Conservation (phyloP, 2,329 filamentous ascomycete genomes). For the Coniochaeta sp. region DNA sequence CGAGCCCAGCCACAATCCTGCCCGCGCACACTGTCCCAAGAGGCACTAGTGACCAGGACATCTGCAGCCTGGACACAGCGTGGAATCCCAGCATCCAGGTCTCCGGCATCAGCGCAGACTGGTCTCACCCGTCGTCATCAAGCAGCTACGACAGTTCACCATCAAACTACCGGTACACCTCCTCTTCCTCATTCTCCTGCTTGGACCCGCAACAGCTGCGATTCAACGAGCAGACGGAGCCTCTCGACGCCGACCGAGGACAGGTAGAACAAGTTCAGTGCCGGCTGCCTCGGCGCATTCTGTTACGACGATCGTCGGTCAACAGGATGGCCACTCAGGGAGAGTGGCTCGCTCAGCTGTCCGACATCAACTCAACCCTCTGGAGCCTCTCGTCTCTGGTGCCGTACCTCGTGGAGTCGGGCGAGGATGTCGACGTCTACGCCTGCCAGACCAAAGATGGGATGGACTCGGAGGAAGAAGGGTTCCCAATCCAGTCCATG, state of each 20-base stretch:
- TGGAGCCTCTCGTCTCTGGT: constrained; percentile 28
- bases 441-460: constrained; percentile 10
- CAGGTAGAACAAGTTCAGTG: background rate
- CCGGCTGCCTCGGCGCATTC: constrained; percentile 13
- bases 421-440: constrained; percentile 8
- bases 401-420: constrained; percentile 18
- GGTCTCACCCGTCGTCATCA: background rate
- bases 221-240: background rate
- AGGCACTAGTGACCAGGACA: background rate
- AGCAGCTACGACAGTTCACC: background rate
- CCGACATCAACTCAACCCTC: constrained; percentile 28
- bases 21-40: background rate
- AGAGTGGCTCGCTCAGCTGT: constrained; percentile 27
- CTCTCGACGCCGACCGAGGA: background rate
- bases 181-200: background rate
- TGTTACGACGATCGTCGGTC: constrained; percentile 12
- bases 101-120: background rate
- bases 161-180: background rate
- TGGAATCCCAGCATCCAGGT: background rate
- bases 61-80: background rate
- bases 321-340: constrained; percentile 12
- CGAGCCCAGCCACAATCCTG: background rate
- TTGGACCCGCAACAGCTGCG: background rate
- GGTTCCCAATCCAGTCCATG: constrained; percentile 33
- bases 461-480: background rate